Evolutionary conservation across 805 yeast genomes (phyloP).

Genomic region (Vanderwaltozyma tropicalis): DNA sequence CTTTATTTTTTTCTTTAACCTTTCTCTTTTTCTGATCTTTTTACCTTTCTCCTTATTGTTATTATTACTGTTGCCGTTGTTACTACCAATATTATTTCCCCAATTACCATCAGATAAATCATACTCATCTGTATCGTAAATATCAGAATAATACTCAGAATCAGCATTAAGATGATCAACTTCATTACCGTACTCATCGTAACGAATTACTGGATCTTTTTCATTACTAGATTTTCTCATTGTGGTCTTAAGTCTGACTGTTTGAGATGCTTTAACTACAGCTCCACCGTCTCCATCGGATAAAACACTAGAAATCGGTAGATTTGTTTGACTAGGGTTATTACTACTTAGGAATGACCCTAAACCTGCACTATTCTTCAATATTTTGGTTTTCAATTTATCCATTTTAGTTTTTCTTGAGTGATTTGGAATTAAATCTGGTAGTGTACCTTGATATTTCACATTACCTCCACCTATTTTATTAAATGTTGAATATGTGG

Average conservation of each 20-base stretch:
- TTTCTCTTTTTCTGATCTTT: conserved; percentile 5
- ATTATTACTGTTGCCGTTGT: not conserved
- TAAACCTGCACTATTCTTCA: not conserved
- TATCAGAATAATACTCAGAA: not conserved
- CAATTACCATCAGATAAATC: not conserved
- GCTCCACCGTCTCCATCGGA: conserved; percentile 2
- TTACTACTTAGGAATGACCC: not conserved
- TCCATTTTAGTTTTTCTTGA: conserved; percentile 13
- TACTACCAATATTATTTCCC: not conserved
- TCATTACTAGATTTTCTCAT: conserved; percentile 14
- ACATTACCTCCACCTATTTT: conserved; percentile 7
- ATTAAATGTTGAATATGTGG: conserved; percentile 1
- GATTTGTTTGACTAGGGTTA: not conserved
- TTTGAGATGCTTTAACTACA: conserved; percentile 1
- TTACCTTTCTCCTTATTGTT: conserved; percentile 4
- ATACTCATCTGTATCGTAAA: not conserved
- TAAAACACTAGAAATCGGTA: not conserved
- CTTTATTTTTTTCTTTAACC: conserved; percentile 8
- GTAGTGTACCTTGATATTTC: conserved; percentile 20
- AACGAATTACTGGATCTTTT: not conserved
- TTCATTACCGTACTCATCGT: conserved; percentile 1
- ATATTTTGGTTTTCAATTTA: conserved; percentile 8
- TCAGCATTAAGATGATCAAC: not conserved
- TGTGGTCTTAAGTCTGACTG: conserved; percentile 17
- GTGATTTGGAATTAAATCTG: conserved; percentile 20